These are phyloP conservation scores for Colletotrichum costaricense DNA, from an alignment of 2,329 filamentous ascomycete species.

Conservation along the genomic window DNA sequence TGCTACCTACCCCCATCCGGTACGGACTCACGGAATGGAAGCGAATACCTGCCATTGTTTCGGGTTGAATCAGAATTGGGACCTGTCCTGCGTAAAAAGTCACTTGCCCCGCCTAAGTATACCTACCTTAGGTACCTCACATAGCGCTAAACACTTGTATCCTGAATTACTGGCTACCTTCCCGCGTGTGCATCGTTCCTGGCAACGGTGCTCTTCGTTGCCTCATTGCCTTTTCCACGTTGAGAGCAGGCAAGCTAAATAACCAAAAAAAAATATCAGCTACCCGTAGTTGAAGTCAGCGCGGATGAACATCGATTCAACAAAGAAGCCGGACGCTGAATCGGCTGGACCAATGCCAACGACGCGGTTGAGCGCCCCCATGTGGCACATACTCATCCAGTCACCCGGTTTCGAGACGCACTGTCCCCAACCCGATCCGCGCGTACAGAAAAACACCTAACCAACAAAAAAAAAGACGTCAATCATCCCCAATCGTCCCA, in stretches of 20 bases:
- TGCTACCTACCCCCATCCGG: background rate
- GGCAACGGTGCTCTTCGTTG: background rate
- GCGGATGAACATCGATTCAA: background rate
- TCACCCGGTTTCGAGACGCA: background rate
- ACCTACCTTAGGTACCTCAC: too few species aligned
- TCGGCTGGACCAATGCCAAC: background rate
- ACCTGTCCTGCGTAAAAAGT: too few species aligned
- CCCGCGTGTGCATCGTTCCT: background rate
- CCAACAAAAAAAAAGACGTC: background rate
- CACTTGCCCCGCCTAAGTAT: too few species aligned
- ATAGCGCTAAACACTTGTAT: too few species aligned
- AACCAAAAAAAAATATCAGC: background rate
- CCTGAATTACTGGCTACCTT: too few species aligned
- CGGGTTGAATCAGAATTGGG: slow-evolving; percentile 7
- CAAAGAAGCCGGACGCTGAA: background rate
- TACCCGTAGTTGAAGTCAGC: background rate
- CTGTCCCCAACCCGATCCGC: slow-evolving; percentile 1
- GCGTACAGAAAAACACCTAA: background rate
- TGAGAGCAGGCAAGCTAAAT: background rate
- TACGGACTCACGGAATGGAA: background rate
- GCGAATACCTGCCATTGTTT: slow-evolving; percentile 6
- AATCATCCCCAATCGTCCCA: background rate
- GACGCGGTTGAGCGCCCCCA: background rate
- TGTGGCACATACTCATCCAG: background rate
- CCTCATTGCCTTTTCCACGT: too few species aligned